Evolutionary conservation across 768 basidiomycete genomes (phyloP), one percentile per base, ranked within the genome.

Genomic region (Boletus sensibilis): DNA sequence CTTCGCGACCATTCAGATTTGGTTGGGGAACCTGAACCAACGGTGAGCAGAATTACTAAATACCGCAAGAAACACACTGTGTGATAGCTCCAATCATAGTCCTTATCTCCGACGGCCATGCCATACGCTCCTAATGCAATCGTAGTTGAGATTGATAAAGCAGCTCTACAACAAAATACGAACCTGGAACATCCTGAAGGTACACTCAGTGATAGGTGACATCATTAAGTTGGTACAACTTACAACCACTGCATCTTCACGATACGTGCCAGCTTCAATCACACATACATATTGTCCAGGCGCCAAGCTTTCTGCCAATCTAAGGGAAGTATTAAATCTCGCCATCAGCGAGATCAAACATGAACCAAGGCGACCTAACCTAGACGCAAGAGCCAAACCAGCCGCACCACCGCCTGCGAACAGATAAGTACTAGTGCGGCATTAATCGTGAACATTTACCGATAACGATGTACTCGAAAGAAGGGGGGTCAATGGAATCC

Each of bases 101-200:
- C 56, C 6, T 47, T 34, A 10, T 57, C 29, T 27, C 55, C 29
- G 10, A 21, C 1, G 11, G 55, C 50, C 33, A 23, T 23, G 3
- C 63, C 63, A 23, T 29, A 50, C 18, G 47, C 31, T 16, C 52
- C 63, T 64, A 18, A 27, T 13, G 31, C 16, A 25, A 13, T 27
- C 2, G 3, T 41, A 3, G 1, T n/a, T 14, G 12, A 40, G n/a
- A 29, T 33, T 1, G 29, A 34, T 11, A 18, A 27, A 14, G 9
- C 8, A 10, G 8, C 4, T 33, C 33, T 25, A 18, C 14, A n/a
- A 40, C 20, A 29, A 34, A 23, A 16, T 23, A 53, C 58, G 40
- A 43, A 65, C 63, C 63, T 47, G 63, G 63, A 29, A 64, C 54
- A 40, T 64, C 59, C 63, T 64, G 33, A 20, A 50, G 18, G 21